phyloP scores from a whole-genome alignment of 352 stramenopile genomes.

The Aphanomyces euteiches region DNA sequence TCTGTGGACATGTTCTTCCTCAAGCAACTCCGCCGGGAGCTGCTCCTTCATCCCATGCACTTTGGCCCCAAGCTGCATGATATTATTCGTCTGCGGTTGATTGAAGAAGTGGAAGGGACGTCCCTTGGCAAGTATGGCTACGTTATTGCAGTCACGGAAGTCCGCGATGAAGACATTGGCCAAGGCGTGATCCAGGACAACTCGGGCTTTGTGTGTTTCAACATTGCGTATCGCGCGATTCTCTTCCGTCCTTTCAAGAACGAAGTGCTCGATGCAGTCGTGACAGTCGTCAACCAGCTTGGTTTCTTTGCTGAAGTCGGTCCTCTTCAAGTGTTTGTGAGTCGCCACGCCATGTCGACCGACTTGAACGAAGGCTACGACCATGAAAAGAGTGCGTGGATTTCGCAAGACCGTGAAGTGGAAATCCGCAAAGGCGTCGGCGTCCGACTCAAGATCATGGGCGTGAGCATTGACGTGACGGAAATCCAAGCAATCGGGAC shows the following conservation, averaged over 20 bases:
- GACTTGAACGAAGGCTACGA: constrained; percentile 95
- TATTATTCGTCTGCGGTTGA: constrained; percentile 94
- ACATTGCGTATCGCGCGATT: constrained; percentile 95
- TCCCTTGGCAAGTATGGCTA: constrained; percentile 96
- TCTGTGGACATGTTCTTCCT: constrained; percentile 72
- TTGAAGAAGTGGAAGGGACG: constrained; percentile 95
- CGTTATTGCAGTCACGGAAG: constrained; percentile 96
- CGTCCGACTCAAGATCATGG: constrained; percentile 96
- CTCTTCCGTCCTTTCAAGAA: constrained; percentile 97
- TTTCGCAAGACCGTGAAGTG: constrained; percentile 95
- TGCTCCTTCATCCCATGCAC: constrained; percentile 94
- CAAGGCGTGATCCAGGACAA: constrained; percentile 97
- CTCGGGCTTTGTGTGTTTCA: constrained; percentile 95
- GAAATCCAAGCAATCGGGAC: constrained; percentile 97
- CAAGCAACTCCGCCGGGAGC: constrained; percentile 86
- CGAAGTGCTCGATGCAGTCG: constrained; percentile 95
- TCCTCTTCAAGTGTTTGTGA: constrained; percentile 96
- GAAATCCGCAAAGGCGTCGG: constrained; percentile 95
- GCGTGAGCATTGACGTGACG: constrained; percentile 94
- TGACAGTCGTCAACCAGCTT: constrained; percentile 95
- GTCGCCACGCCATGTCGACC: constrained; percentile 92
- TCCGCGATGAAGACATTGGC: constrained; percentile 95
- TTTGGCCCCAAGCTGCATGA: constrained; percentile 95
- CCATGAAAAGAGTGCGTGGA: constrained; percentile 95
- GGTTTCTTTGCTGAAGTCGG: constrained; percentile 97